A percentile compares a stretch with the other conserved stretches of the same genome.
Conservation (phyloP, 805 yeast species). For the Sungouiozyma ichnusensis region DNA sequence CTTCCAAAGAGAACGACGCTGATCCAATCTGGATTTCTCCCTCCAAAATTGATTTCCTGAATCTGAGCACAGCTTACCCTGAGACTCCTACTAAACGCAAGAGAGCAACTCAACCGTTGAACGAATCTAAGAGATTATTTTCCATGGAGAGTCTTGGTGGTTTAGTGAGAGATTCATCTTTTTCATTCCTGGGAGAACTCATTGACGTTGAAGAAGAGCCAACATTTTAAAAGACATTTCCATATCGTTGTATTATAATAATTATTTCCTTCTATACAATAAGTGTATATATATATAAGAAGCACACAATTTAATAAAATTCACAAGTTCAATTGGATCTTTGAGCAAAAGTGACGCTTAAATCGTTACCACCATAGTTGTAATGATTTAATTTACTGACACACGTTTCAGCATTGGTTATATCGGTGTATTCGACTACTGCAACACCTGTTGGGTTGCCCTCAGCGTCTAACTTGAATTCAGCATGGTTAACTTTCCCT, state of each 20-base stretch:
- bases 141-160: neutral
- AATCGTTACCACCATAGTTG: constrained; percentile 72
- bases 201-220: constrained; percentile 9
- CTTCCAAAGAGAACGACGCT: constrained; percentile 8
- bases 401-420: constrained; percentile 62
- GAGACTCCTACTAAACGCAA: constrained; percentile 1
- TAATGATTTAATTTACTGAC: constrained; percentile 67
- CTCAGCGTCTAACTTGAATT: constrained; percentile 48
- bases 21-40: constrained; percentile 30
- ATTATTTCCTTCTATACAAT: neutral
- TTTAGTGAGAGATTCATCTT: constrained; percentile 32
- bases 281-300: neutral
- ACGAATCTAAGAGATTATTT: neutral
- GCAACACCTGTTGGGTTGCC: constrained; percentile 78
- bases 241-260: constrained; percentile 1
- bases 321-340: too few species aligned
- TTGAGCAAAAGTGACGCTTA: constrained; percentile 59
- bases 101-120: neutral
- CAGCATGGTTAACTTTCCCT: constrained; percentile 68
- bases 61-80: constrained; percentile 8
- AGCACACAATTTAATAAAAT: too few species aligned
- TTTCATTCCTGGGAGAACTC: constrained; percentile 33
- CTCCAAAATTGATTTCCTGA: constrained; percentile 20
- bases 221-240: constrained; percentile 6
- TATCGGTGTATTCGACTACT: constrained; percentile 62